Evolutionary conservation across 495 filamentous ascomycete genomes (phyloP), one percentile per base, ranked within the genome.

Genomic region (Trichodelitschia bisporula): DNA sequence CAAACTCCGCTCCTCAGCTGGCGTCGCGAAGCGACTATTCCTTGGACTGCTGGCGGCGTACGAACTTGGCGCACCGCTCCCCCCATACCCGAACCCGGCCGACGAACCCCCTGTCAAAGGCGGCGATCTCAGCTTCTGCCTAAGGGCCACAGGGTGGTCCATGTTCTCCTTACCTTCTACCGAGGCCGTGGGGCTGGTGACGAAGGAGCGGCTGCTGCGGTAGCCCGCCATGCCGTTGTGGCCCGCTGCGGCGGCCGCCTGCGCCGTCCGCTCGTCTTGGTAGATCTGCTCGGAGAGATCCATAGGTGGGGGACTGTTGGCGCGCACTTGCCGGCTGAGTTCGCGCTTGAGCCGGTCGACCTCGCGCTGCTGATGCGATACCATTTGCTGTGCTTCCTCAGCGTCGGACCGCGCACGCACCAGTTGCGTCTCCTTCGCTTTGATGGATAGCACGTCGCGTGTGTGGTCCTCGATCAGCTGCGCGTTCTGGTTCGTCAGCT

Each of bases 391-490:
- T 0, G 82, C 75, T 2, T 77, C 63, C 50, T 99, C 84, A 26
- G 74, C 75, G 37, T 99, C 89, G 41, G 71, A 73, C 12, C 82
- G 66, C 17, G 86, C 82, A 16, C 89, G 69, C 5, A 93, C 82
- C 4, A 99, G 61, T 42, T 99, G 89, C 4, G 89, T 93, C 48
- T 95, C 89, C 49, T 99, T 99, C 19, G 89, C 89, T 40, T 93
- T 93, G 50, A 95, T 83, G 39, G 77, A 78, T 14, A 99, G 62
- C 6, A 92, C 77, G 45, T 95, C 86, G 30, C 84, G 59, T 2
- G 89, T 99, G 43, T 93, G 84, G 40, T 95, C 86, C 53, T 99
- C 89, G 30, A 95, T 95, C 11, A 95, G 60, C 39, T 91, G 74
- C 11, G 89, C 86, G 40, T 99, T 95, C 43, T 92, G 75, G 39